Evolutionary conservation across 225 moss, liverwort and hornwort species (phyloP), one percentile per base, ranked within the genome.

Genomic region (Pseudoscleropodium purum): DNA sequence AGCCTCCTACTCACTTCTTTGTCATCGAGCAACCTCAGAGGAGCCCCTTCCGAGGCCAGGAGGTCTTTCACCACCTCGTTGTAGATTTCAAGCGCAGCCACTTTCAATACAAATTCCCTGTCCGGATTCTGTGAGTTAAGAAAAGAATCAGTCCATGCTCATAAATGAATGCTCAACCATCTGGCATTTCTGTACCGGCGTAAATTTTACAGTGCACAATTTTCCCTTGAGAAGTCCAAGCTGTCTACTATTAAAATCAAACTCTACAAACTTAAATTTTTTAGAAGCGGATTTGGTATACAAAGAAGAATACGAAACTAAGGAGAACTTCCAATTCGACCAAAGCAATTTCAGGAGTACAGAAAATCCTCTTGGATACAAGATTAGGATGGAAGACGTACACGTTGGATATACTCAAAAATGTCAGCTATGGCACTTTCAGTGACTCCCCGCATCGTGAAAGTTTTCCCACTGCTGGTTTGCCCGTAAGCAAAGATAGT

Each of bases 401-500:
- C 98, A 92, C 75, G 94, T 84, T 91, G 91, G 57, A 99, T 97
- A 78, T 95, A 94, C 5, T 92, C 89, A 73, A 97, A 99, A 69
- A 99, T 99, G 85, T 99, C 99, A 34, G 94, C 93, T 74, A 99
- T 94, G 33, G 99, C 99, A 79, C 93, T 96, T 87, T 99, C 97
- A 20, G 97, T 99, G 88, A 99, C 96, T 47, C 97, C 99, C 67
- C 97, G 91, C 99, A 99, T 99, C 16, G 99, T 99, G 90, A 89
- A 99, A 24, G 99, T 99, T 85, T 99, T 99, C 15, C 99, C 99
- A 87, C 99, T 99, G 96, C 99, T 99, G 49, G 97, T 99, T 89
- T 99, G 99, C 20, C 99, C 99, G 75, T 99, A 99, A 12, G 99
- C 99, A 81, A 99, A 99, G 83, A 99, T 99, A 57, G 99, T 99